Base-by-base conservation (phyloP, 495 filamentous ascomycete genomes). In the Bombardia bombarda region DNA sequence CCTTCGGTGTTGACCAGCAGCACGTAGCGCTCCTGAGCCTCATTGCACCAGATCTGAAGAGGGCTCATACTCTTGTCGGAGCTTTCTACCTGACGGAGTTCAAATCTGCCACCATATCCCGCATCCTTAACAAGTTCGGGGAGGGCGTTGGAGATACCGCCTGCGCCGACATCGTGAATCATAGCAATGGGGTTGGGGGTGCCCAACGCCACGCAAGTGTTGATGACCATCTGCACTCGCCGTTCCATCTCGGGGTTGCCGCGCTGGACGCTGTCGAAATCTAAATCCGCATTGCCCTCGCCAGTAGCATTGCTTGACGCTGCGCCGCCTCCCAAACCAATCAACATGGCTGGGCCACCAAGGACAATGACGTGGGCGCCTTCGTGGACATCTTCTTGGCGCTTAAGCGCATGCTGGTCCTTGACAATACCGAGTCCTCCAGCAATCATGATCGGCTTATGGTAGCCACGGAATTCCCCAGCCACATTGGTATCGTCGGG, bases 381-480 rank as follows among this genome's bases (percentile, higher is more conserved):
- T 17, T 87, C 77, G 46, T 80, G 78, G 9, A 97, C 90, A 47
- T 85, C 70, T 10, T 75, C 70, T 2, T 79, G 75, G 45, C 82
- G 70, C 63, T 98, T 98, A 36, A 93, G 72, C 4, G 92, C 89
- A 61, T 95, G 84, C 53, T 90, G 81, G 1, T 92, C 90, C 43
- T 93, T 66, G n/a, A 97, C 90, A n/a, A 86, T 94, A 26, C 92
- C 93, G 33, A 95, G 76, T 57, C 93, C 92, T 47, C 92, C 93
- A 43, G 93, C 92, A 68, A 98, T 83, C 89, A 98, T 95, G 61
- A 98, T 96, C 6, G 92, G 92, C 66, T 98, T 98, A 69, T 96
- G 90, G 53, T 94, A 98, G 13, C 92, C 92, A 51, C 93, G 73
- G 37, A 86, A 66, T 37, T 98, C 90, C 3, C 73, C 53, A 16